Conservation (phyloP, 176 grass and related monocot species). For the Raddia guianensis region DNA sequence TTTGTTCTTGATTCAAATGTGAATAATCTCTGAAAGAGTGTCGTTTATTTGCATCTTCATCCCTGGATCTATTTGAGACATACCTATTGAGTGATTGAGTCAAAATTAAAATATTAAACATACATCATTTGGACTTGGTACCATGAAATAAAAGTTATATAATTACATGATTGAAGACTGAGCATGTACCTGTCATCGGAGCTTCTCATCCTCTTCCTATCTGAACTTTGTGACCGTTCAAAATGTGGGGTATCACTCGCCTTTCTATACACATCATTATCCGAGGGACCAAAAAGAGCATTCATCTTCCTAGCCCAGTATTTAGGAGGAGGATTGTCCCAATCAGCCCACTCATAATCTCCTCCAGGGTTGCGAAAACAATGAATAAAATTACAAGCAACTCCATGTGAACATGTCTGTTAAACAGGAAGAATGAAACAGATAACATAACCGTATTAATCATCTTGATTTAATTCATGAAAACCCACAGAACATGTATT, state of each 20-base stretch:
- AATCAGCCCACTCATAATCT: constrained; percentile 98
- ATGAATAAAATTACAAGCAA: constrained; percentile 92
- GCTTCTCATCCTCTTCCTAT: constrained; percentile 54
- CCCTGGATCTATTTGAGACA: constrained; percentile 42
- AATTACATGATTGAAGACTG: constrained; percentile 34
- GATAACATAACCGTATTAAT: constrained; percentile 13
- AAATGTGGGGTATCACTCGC: constrained; percentile 35
- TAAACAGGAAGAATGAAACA: constrained; percentile 42
- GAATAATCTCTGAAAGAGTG: constrained; percentile 46
- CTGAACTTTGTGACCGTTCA: constrained; percentile 48
- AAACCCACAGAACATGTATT: neutral
- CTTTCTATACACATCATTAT: constrained; percentile 53
- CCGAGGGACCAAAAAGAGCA: constrained; percentile 79
- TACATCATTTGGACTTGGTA: constrained; percentile 3
- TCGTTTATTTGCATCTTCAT: constrained; percentile 31
- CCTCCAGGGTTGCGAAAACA: constrained; percentile 94
- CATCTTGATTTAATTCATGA: neutral
- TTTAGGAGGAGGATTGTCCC: constrained; percentile 85
- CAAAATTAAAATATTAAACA: constrained; percentile 25
- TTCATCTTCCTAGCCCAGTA: constrained; percentile 85
- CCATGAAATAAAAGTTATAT: constrained; percentile 9
- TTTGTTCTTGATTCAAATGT: constrained; percentile 42
- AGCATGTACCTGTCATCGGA: constrained; percentile 50
- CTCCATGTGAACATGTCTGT: constrained; percentile 88
- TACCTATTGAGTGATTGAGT: constrained; percentile 46